phyloP scores from a whole-genome alignment of 2,329 filamentous ascomycete genomes.

The Lecanoromycetidae sp. region DNA sequence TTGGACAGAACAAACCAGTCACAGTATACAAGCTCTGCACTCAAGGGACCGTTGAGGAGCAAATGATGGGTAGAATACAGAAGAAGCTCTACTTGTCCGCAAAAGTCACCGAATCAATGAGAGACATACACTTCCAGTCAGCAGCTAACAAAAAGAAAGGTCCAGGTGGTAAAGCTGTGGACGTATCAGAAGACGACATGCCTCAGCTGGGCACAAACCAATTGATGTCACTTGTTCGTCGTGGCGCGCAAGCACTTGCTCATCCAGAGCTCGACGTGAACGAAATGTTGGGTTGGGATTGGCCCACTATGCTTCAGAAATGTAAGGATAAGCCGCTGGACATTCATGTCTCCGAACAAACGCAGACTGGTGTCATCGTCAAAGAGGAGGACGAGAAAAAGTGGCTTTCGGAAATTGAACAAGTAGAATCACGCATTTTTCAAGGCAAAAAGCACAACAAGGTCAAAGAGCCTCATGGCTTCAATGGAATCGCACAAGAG shows the following conservation, averaged over 20 bases:
- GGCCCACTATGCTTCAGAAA: constrained; percentile 19
- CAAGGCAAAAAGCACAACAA: constrained; percentile 39
- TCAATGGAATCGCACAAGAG: constrained; percentile 27
- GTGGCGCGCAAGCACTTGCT: constrained; percentile 42
- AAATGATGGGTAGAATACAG: constrained; percentile 45
- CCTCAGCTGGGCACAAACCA: constrained; percentile 41
- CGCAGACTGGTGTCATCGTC: constrained; percentile 23
- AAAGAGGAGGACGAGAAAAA: constrained; percentile 39
- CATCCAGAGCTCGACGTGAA: constrained; percentile 41
- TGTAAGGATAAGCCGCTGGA: constrained; percentile 20
- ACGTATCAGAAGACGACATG: constrained; percentile 32
- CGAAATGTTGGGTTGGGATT: constrained; percentile 48
- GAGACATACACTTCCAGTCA: constrained; percentile 41
- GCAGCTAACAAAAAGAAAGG: constrained; percentile 23
- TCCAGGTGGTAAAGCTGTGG: constrained; percentile 15
- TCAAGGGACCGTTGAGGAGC: constrained; percentile 45
- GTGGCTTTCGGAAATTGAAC: constrained; percentile 46
- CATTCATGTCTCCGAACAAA: constrained; percentile 26
- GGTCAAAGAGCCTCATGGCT: constrained; percentile 20
- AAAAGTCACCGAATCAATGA: constrained; percentile 49
- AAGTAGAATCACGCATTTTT: constrained; percentile 45
- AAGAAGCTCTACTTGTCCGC: constrained; percentile 52
- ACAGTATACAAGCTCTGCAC: constrained; percentile 46
- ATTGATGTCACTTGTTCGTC: constrained; percentile 43
- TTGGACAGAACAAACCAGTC: constrained; percentile 68